Percentiles rank a stretch among this genome's conserved stretches.
Conservation (phyloP, 139 green algal genomes). For the Chlamydomonas sp. region DNA sequence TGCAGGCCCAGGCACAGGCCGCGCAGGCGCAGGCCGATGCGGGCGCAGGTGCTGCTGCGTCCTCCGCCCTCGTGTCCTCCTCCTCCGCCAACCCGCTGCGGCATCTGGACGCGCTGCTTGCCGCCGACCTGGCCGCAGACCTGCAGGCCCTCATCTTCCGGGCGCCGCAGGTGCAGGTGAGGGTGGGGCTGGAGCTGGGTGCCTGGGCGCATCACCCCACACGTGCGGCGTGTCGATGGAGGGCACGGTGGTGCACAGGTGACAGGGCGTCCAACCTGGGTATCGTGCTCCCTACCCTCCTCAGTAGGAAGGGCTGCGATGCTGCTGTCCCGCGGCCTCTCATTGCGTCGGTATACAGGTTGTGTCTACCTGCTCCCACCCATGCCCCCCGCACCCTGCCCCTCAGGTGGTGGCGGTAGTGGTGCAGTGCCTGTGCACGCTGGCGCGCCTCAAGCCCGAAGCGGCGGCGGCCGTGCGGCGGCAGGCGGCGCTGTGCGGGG, state of each 20-base stretch:
- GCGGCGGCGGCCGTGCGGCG: neutral
- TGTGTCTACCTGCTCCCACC: neutral
- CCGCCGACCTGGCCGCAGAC: constrained; percentile 61
- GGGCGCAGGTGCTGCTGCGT: no score
- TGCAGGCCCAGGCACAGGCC: no score
- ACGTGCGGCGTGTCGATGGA: no score
- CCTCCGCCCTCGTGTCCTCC: neutral
- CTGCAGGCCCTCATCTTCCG: constrained; percentile 63
- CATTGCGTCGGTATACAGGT: neutral
- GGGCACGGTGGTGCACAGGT: no score
- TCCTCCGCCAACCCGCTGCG: constrained; percentile 29
- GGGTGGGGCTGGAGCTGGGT: neutral
- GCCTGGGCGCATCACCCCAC: neutral
- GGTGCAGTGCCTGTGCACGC: constrained; percentile 57
- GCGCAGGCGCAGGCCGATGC: no score
- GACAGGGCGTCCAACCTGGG: no score
- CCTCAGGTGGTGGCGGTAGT: constrained; percentile 60
- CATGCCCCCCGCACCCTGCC: neutral
- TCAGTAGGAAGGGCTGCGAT: no score
- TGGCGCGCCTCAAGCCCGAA: constrained; percentile 46
- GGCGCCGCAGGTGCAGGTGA: constrained; percentile 46
- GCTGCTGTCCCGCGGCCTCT: no score
- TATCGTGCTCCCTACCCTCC: no score
- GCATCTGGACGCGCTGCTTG: constrained; percentile 39
- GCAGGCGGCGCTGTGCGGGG: constrained; percentile 6